A percentile compares a stretch with the other conserved stretches of the same genome.
Evolutionary conservation across 2,329 filamentous ascomycete genomes (phyloP).

Genomic region (Pseudocercospora crystallina): DNA sequence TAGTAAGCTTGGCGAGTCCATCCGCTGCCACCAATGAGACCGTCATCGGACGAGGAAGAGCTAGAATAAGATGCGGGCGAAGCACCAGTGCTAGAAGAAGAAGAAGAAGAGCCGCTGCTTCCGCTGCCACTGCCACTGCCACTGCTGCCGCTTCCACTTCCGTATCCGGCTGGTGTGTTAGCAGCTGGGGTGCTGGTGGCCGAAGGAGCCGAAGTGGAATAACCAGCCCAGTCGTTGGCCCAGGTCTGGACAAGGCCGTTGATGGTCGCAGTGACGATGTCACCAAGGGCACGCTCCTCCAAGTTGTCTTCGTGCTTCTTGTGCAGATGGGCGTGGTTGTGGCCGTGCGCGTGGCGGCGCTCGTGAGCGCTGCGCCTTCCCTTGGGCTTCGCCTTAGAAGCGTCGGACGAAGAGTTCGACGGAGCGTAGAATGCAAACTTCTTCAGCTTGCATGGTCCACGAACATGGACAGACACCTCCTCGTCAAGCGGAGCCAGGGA

Average conservation of each 20-base stretch:
- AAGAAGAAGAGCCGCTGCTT: conserved; percentile 10
- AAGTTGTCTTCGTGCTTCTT: conserved; percentile 38
- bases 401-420: conserved; percentile 39
- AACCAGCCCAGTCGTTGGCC: conserved; percentile 56
- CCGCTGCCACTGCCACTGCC: background rate
- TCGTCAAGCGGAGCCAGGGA: conserved; percentile 67
- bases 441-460: conserved; percentile 66
- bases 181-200: conserved; percentile 20
- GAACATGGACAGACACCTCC: conserved; percentile 70
- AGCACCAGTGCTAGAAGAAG: conserved; percentile 14
- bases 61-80: conserved; percentile 17
- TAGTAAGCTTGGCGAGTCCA: conserved; percentile 40
- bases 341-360: conserved; percentile 39
- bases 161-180: conserved; percentile 6
- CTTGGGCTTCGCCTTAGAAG: conserved; percentile 25
- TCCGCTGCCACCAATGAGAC: conserved; percentile 22
- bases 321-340: conserved; percentile 52
- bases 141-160: too few species aligned
- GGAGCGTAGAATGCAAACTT: conserved; percentile 69
- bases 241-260: conserved; percentile 59
- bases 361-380: conserved; percentile 23
- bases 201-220: conserved; percentile 20
- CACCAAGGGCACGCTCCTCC: conserved; percentile 43
- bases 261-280: conserved; percentile 58
- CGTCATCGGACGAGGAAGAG: conserved; percentile 23